phyloP scores from a whole-genome alignment of 2,329 filamentous ascomycete species.

The Tolypocladium cylindrosporum region DNA sequence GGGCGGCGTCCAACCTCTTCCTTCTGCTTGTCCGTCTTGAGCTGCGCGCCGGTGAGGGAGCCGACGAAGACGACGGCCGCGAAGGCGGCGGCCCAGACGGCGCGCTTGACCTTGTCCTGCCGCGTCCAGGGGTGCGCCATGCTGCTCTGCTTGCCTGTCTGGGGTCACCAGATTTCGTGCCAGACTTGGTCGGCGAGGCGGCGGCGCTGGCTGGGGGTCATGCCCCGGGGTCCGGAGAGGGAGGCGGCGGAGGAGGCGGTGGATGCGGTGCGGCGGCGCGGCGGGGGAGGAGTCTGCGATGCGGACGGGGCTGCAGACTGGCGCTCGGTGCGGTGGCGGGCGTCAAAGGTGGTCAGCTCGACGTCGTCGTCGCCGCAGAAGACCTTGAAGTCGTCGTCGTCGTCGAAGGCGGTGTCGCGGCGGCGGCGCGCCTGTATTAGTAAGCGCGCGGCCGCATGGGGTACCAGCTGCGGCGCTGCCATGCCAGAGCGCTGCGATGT shows the following conservation, averaged over 20 bases:
- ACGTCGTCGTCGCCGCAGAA: background rate
- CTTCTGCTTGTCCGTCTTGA: constrained; percentile 38
- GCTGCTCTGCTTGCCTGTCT: background rate
- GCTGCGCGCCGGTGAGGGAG: constrained; percentile 36
- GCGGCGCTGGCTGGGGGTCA: constrained; percentile 11
- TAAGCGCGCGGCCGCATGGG: background rate
- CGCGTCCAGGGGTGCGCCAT: constrained; percentile 14
- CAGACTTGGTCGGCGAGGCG: constrained; percentile 14
- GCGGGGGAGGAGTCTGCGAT: background rate
- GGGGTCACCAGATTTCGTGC: constrained; percentile 13
- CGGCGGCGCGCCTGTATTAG: background rate
- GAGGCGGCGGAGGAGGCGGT: background rate
- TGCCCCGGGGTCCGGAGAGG: constrained; percentile 2
- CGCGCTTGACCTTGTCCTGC: constrained; percentile 22
- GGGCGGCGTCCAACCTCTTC: constrained; percentile 21
- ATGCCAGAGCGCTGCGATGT: background rate
- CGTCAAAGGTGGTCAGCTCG: constrained; percentile 3
- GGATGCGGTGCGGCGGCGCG: background rate
- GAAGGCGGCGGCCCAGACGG: constrained; percentile 32
- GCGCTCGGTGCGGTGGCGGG: background rate
- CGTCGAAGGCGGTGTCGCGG: background rate
- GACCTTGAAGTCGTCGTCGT: constrained; percentile 2
- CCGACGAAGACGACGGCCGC: constrained; percentile 36
- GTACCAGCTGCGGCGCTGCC: background rate
- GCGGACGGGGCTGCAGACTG: background rate